Conservation (phyloP, 2,329 filamentous ascomycete species). For the Xylariaceae sp. region DNA sequence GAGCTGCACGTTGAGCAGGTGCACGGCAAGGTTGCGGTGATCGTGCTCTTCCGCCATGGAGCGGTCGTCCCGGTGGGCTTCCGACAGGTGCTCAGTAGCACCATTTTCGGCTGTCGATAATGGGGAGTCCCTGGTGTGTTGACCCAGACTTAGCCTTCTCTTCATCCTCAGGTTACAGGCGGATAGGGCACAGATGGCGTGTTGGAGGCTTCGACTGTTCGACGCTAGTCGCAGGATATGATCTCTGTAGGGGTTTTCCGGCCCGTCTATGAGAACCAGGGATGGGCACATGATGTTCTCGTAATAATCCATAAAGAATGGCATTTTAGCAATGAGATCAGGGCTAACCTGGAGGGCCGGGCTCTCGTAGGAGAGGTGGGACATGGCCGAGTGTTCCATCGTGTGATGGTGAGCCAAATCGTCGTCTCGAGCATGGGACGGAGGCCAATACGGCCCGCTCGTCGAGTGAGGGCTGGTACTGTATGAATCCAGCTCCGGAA, state of each 20-base stretch:
- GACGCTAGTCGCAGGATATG: conserved; percentile 77
- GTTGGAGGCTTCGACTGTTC: conserved; percentile 78
- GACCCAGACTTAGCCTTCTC: conserved; percentile 61
- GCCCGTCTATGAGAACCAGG: conserved; percentile 86
- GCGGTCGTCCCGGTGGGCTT: conserved; percentile 57
- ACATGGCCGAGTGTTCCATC: conserved; percentile 44
- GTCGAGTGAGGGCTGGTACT: conserved; percentile 49
- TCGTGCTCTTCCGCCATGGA: conserved; percentile 77
- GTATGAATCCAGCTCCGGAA: conserved; percentile 53
- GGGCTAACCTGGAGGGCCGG: conserved; percentile 53
- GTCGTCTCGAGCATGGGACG: conserved; percentile 43
- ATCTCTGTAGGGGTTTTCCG: conserved; percentile 79
- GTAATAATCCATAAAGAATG: conserved; percentile 91
- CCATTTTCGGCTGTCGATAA: conserved; percentile 42
- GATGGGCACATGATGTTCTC: conserved; percentile 88
- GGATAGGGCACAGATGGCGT: conserved; percentile 85
- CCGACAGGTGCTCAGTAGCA: conserved; percentile 43
- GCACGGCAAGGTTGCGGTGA: conserved; percentile 76
- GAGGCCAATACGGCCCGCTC: conserved; percentile 45
- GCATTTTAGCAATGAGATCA: conserved; percentile 72
- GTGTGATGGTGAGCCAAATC: conserved; percentile 39
- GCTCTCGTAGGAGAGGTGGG: conserved; percentile 46
- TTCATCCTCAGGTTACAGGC: conserved; percentile 90
- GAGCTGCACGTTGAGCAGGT: conserved; percentile 79
- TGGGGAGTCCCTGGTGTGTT: conserved; percentile 52